Percentiles rank a stretch among this genome's conserved stretches.
These are phyloP conservation scores for Acaromyces ingoldii DNA, from an alignment of 1,284 basidiomycete species.

Conservation along the genomic window DNA sequence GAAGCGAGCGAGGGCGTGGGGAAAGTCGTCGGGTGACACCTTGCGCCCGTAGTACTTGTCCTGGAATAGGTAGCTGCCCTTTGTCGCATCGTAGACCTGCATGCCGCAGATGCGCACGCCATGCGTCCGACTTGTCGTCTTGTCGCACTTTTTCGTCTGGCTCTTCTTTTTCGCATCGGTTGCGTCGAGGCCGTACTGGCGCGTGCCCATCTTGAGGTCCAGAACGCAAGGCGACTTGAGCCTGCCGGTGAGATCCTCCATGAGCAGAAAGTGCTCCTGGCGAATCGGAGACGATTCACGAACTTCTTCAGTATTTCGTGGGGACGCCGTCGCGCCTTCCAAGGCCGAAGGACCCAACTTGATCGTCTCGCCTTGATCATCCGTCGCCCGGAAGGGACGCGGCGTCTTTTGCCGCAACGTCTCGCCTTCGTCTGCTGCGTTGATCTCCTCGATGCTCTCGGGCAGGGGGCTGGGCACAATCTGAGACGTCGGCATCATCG, in stretches of 20 bases:
- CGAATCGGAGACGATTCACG: slow-evolving; percentile 55
- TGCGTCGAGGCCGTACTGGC: slow-evolving; percentile 96
- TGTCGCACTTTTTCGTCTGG: slow-evolving; percentile 95
- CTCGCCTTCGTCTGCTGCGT: background rate
- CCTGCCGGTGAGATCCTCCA: slow-evolving; percentile 97
- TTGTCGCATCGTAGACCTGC: slow-evolving; percentile 65
- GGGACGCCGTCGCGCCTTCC: no score
- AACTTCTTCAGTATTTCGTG: background rate
- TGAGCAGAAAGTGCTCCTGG: slow-evolving; percentile 94
- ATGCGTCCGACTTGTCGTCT: slow-evolving; percentile 82
- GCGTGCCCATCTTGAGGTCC: slow-evolving; percentile 97
- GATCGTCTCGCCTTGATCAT: background rate
- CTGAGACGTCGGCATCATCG: no score
- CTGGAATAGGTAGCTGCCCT: slow-evolving; percentile 76
- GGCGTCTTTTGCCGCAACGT: slow-evolving; percentile 7
- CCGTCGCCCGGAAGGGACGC: slow-evolving; percentile 4
- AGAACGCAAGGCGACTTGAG: slow-evolving; percentile 90
- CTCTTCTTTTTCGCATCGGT: slow-evolving; percentile 88
- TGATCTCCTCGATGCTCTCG: background rate
- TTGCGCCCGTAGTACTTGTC: slow-evolving; percentile 96
- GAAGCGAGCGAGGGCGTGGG: slow-evolving; percentile 73
- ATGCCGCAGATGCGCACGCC: slow-evolving; percentile 95
- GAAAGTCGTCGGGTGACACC: slow-evolving; percentile 78
- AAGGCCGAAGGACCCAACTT: no score
- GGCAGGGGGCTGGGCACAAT: no score